Base-by-base conservation (phyloP, 371 early-diverging fungal species). In the Mucor saturninus region DNA sequence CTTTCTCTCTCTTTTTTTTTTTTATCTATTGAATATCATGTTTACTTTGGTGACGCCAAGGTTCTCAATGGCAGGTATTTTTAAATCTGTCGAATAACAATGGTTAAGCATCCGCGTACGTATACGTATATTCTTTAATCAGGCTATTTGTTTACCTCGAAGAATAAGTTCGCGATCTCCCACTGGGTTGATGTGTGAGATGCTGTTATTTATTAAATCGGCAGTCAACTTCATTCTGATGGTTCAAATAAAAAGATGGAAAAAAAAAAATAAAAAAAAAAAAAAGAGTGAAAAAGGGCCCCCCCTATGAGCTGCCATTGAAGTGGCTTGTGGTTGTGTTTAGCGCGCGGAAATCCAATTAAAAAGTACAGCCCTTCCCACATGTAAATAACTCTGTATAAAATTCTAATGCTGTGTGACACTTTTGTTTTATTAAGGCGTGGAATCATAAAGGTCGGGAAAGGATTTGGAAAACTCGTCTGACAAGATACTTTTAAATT, bases 1-100 rank as follows among this genome's bases (percentile, higher is more conserved):
- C 48, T 6, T 48, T 30, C 39, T 42, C 13, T 42, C 42, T 43
- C 15, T 5, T 43, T 43, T 43, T 2, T n/a, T 5, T 57, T 5
- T 39, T 0, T 8, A 29, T 39, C 0, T 21, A 38, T 54, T 31
- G 3, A 13, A 11, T 29, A 43, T 10, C 43, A 3, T 15, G 26
- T 55, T 56, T 83, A 93, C 93, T 84, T 91, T 95, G 13, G 96
- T 91, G 9, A 91, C 92, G 56, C 95, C 94, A 29, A 98, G 81
- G 76, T 98, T 97, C 74, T 98, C 98, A 59, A 98, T 92, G 61
- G 83, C 81, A 55, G 94, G 88, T 49, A 97, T 93, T 69, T 93
- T 93, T 60, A 90, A 85, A 64, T 89, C 94, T 94, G 42, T 14
- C 8, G 28, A 9, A 11, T 15, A 30, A 50, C 28, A 48, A 48